Base-by-base conservation (phyloP, 306 rosid genomes). In the Rosa persica region DNA sequence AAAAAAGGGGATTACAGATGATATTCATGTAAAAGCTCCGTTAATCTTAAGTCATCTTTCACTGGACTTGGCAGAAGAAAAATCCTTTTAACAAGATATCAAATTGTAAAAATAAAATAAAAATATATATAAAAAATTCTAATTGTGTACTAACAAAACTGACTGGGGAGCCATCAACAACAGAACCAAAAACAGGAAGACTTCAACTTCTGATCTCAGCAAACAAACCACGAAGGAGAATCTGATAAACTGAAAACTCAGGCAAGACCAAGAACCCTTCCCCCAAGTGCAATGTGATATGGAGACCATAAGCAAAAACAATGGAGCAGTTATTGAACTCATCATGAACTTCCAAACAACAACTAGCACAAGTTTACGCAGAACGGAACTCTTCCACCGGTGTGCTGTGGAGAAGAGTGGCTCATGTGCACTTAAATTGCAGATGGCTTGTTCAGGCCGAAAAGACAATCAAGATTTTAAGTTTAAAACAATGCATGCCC, bases 401-500 rank as follows among this genome's bases (percentile, higher is more conserved):
- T 70, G 78, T 72, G 76, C 85, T 55, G 74, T 81, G 80, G 74
- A 72, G 82, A 80, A 72, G 73, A 58, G 57, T 12, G 47, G 83
- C 73, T 69, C 75, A 82, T 52, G 79, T 75, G 42, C 76, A 76
- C 67, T 78, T 75, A 70, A 80, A 75, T 57, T 72, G 83, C 83
- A 79, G 88, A 76, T 81, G 83, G 80, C 84, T 68, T 75, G 87
- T 76, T 76, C 81, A 87, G 73, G 88, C 89, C 67, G 83, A 82
- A 89, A 89, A 80, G 78, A 55, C 85, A 67, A 39, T 60, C 79
- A 71, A 58, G 82, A 77, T 78, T 87, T 73, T 70, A 87, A 79
- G 85, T 87, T 84, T 73, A 85, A 91, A 91, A 87, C 85, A 88
- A 90, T 75, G 89, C 89, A 85, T 86, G 89, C 61, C 94, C 91